Evolutionary conservation across 2,329 filamentous ascomycete genomes (phyloP).

Genomic region (Pestalotiopsis sp.): DNA sequence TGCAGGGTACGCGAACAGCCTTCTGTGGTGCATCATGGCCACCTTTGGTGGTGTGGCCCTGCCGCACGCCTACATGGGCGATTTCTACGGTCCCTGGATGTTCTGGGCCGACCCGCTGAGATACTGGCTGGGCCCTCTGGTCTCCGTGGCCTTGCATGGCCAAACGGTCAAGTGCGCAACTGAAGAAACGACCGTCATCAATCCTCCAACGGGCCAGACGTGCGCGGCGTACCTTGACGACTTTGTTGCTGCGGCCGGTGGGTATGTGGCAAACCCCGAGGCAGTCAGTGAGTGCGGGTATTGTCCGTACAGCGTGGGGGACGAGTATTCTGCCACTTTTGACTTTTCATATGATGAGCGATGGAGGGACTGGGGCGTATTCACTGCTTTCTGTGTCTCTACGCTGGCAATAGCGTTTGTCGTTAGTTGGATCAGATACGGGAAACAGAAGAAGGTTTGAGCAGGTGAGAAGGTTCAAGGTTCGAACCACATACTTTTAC

Average conservation of each 20-base stretch:
- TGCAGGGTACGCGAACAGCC: neutral
- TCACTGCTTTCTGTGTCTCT: conserved; percentile 57
- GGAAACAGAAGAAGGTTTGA: neutral
- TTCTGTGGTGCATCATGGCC: conserved; percentile 58
- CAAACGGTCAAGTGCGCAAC: conserved; percentile 62
- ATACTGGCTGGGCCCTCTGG: conserved; percentile 77
- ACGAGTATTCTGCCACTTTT: conserved; percentile 76
- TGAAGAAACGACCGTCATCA: conserved; percentile 69
- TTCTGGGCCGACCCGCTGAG: conserved; percentile 88
- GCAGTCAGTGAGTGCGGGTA: conserved; percentile 72
- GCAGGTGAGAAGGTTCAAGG: neutral
- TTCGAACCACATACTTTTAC: neutral
- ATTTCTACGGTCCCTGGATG: conserved; percentile 79
- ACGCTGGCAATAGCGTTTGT: neutral
- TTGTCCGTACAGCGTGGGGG: conserved; percentile 78
- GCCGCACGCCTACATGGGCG: conserved; percentile 74
- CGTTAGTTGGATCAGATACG: neutral
- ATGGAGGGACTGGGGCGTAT: conserved; percentile 85
- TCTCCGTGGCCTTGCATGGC: conserved; percentile 76
- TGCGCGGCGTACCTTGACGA: conserved; percentile 75
- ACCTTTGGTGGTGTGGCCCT: conserved; percentile 89
- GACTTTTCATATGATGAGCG: conserved; percentile 67
- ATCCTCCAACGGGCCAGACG: conserved; percentile 63
- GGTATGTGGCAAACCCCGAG: conserved; percentile 68
- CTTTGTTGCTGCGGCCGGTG: conserved; percentile 73